phyloP scores from a whole-genome alignment of 2,329 filamentous ascomycete genomes.

The Arthrobotrys entomopaga region DNA sequence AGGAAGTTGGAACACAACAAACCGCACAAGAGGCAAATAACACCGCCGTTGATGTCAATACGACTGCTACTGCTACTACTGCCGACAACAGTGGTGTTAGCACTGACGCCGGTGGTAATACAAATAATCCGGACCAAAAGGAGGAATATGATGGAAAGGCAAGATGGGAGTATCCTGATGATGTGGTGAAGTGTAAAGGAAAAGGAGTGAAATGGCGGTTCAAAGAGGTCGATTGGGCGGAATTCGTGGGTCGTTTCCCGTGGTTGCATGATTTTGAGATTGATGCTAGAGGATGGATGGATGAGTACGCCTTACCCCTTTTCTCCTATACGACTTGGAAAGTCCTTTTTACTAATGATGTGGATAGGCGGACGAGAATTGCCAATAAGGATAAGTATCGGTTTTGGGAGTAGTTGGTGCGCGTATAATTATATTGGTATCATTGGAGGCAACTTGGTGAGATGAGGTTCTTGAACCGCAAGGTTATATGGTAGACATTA shows the following conservation, averaged over 20 bases:
- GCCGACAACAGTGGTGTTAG: not conserved
- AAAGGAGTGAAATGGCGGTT: constrained; percentile 33
- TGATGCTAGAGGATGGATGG: constrained; percentile 51
- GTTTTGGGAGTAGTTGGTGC: constrained; percentile 43
- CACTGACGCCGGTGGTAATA: not conserved
- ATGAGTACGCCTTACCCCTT: constrained; percentile 34
- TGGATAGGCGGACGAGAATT: constrained; percentile 36
- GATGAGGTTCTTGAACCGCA: too few relatives aligned
- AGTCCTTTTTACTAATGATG: constrained; percentile 1
- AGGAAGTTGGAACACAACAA: not conserved
- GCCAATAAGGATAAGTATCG: constrained; percentile 37
- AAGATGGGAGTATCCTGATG: not conserved
- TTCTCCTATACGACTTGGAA: not conserved
- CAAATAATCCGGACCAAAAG: not conserved
- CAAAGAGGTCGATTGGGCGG: constrained; percentile 46
- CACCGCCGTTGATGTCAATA: not conserved
- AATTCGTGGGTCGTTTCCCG: constrained; percentile 43
- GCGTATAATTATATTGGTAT: too few relatives aligned
- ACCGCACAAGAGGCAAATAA: constrained; percentile 8
- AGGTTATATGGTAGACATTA: too few relatives aligned
- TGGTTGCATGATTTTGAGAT: constrained; percentile 54
- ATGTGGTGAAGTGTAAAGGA: not conserved
- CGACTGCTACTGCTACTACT: not conserved
- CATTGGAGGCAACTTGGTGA: too few relatives aligned
- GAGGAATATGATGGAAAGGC: not conserved